phyloP scores from a whole-genome alignment of 257 asterid species.

The Solanum phureja region DNA sequence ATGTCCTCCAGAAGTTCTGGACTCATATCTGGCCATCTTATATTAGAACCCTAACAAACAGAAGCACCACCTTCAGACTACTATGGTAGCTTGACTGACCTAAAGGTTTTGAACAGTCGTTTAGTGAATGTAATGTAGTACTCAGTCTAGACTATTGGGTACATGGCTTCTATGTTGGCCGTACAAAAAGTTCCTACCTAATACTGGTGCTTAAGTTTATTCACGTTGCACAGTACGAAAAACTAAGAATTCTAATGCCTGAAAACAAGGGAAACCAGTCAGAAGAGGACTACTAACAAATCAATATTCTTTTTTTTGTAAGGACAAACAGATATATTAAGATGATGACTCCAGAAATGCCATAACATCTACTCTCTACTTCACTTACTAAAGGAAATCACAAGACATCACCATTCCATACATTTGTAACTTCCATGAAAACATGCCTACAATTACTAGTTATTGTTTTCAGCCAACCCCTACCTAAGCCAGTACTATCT shows the following conservation, averaged over 20 bases:
- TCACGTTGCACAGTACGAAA: neutral
- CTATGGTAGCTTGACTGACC: neutral
- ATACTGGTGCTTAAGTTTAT: neutral
- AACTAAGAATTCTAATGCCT: neutral
- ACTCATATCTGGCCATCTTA: neutral
- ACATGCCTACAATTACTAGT: neutral
- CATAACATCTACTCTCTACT: neutral
- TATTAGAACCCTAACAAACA: neutral
- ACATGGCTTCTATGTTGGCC: neutral
- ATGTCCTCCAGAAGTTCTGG: neutral
- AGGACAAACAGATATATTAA: neutral
- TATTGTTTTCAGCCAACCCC: neutral
- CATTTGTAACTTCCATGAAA: neutral
- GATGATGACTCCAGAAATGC: neutral
- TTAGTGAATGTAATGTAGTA: neutral
- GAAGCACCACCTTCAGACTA: neutral
- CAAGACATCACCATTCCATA: neutral
- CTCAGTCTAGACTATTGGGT: neutral
- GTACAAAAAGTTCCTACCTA: neutral
- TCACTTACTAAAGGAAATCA: neutral
- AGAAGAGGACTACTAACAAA: neutral
- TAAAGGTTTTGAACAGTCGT: neutral
- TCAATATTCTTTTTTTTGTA: neutral
- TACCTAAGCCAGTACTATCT: neutral
- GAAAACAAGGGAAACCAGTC: neutral